Evolutionary conservation across 257 asterid genomes (phyloP), one percentile per base, ranked within the genome.

Genomic region (Ophiorrhiza pumila): DNA sequence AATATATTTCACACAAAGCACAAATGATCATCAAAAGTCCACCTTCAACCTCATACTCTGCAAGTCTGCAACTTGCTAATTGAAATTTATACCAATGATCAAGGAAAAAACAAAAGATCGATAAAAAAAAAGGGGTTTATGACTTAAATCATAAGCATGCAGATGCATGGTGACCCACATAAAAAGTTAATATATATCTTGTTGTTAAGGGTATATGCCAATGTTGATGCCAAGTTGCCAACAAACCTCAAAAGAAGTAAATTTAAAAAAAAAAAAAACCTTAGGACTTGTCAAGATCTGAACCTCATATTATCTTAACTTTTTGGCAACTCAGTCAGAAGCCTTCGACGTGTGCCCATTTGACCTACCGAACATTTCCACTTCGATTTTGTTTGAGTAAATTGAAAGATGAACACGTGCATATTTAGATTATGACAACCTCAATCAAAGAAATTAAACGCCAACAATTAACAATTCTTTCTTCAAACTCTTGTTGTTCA

Each of bases 361-460:
- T 80, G 86, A 80, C 86, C 76, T 8, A 65, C 87, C 83, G 65
- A 83, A 77, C 85, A 66, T 49, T 74, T 23, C 47, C 37, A 61
- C 39, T 41, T 56, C 27, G 31, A 35, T 27, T 49, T 14, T 65
- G 4, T 56, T 31, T 46, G n/a, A 20, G 35, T 46, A 27, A 68
- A 39, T 59, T 49, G 23, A 31, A 34, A 2, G 10, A 32, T 11
- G 70, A 65, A 69, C 87, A 82, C 89, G 83, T 80, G 82, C 82
- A 73, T 68, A 27, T 39, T n/a, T 46, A 5, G 74, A 59, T 52
- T 42, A 31, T 29, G 57, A 71, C 64, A 5, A 0, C 29, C 39
- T 53, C 60, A 56, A 70, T 57, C 71, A 62, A 55, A 10, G 22
- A 27, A n/a, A n/a, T n/a, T n/a, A n/a, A n/a, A n/a, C n/a, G n/a